A percentile compares a stretch with the other conserved stretches of the same genome.
These are phyloP conservation scores for Olyra latifolia DNA, from an alignment of 176 grass and related monocot genomes.

Conservation along the genomic window DNA sequence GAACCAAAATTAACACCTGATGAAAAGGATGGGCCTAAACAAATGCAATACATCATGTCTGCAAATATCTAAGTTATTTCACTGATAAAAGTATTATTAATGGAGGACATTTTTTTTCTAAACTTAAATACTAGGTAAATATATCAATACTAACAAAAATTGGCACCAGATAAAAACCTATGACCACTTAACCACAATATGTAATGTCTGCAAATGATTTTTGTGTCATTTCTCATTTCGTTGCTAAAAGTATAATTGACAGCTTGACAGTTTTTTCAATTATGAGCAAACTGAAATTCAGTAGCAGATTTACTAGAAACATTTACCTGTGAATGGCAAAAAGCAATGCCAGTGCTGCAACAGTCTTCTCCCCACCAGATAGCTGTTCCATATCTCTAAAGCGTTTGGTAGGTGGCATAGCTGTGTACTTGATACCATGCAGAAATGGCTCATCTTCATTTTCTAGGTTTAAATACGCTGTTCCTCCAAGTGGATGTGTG, in stretches of 20 bases:
- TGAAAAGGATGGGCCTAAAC: neutral
- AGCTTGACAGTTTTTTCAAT: neutral
- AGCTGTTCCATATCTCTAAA: constrained; percentile 99
- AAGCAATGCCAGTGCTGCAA: constrained; percentile 92
- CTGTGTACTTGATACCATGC: constrained; percentile 97
- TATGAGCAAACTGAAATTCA: constrained; percentile 12
- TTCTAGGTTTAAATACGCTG: constrained; percentile 95
- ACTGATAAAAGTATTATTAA: neutral
- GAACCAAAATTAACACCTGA: constrained; percentile 10
- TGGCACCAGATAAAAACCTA: neutral
- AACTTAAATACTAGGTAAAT: neutral
- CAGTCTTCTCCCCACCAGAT: constrained; percentile 97
- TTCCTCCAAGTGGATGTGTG: constrained; percentile 95
- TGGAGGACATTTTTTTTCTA: too few species aligned
- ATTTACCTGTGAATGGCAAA: constrained; percentile 97
- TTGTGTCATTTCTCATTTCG: neutral
- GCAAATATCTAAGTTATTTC: neutral
- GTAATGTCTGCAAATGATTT: neutral
- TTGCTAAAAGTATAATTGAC: neutral
- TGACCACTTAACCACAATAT: neutral
- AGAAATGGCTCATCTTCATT: constrained; percentile 97
- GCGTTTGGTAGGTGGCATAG: constrained; percentile 95
- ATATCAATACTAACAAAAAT: constrained; percentile 16
- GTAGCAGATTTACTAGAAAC: constrained; percentile 7
- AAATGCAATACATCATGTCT: neutral